These are phyloP conservation scores for Novymonas esmeraldas DNA, from an alignment of 208 protist species.

Conservation along the genomic window DNA sequence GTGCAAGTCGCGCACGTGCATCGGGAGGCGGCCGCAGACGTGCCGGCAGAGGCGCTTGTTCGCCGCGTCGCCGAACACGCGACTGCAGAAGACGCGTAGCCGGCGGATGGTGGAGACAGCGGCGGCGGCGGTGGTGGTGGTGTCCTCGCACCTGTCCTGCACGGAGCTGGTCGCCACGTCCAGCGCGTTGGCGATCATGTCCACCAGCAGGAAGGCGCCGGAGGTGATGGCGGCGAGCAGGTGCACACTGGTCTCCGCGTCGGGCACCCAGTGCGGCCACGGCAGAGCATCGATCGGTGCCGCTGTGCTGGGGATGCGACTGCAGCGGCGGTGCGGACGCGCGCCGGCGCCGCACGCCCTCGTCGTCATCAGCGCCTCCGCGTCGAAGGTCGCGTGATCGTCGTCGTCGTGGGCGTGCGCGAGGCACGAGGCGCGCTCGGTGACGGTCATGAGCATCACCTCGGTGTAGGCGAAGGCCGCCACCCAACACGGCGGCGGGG, in stretches of 20 bases:
- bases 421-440: conserved; percentile 4
- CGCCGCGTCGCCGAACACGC: conserved; percentile 18
- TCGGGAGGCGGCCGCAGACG: conserved; percentile 25
- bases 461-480: conserved; percentile 35
- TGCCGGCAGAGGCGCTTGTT: conserved; percentile 22
- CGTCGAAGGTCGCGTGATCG: no score
- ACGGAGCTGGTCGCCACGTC: neutral
- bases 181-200: conserved; percentile 27
- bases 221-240: conserved; percentile 33
- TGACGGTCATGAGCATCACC: conserved; percentile 6
- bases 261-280: conserved; percentile 47
- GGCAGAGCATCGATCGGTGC: neutral
- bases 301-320: no score
- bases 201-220: conserved; percentile 31
- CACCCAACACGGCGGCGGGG: conserved; percentile 33
- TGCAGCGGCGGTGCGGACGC: no score
- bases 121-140: neutral
- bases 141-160: neutral
- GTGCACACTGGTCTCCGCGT: conserved; percentile 5
- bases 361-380: no score
- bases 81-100: conserved; percentile 17
- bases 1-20: conserved; percentile 12
- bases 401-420: conserved; percentile 5
- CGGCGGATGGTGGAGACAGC: neutral
- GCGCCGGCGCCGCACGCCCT: no score